These are phyloP conservation scores for Rheum nobile DNA, from an alignment of 148 eudicot species.

Conservation along the genomic window DNA sequence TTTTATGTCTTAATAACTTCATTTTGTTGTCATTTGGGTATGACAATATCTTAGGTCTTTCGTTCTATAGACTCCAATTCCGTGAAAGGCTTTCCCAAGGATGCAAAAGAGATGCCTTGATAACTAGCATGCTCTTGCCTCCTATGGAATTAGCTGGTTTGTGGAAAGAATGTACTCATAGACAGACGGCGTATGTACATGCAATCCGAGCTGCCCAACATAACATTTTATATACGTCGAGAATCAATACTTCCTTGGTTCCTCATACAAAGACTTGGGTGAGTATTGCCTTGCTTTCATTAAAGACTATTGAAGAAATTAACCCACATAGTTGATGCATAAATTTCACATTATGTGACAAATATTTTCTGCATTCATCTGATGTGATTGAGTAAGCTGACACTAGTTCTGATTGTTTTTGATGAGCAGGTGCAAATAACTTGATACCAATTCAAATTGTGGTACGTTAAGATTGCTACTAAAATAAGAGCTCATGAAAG, in stretches of 20 bases:
- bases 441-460: conserved; percentile 94
- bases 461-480: conserved; percentile 62
- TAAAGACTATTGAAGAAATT: too few relatives aligned
- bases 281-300: not conserved
- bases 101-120: conserved; percentile 88
- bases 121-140: too few relatives aligned
- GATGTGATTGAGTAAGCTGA: not conserved
- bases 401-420: not conserved
- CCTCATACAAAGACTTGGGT: conserved; percentile 61
- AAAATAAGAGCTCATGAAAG: conserved; percentile 83
- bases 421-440: conserved; percentile 70
- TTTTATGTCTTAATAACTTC: not conserved
- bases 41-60: conserved; percentile 36
- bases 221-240: conserved; percentile 87
- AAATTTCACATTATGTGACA: too few relatives aligned
- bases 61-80: conserved; percentile 97
- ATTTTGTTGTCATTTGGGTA: not conserved
- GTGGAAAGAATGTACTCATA: conserved; percentile 88
- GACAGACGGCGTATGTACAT: conserved; percentile 92
- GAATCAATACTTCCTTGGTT: conserved; percentile 94
- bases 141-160: conserved; percentile 83
- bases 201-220: conserved; percentile 93
- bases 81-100: conserved; percentile 74
- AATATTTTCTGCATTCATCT: too few relatives aligned
- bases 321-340: not conserved